phyloP scores from a whole-genome alignment of 208 protist species.

The Porcisia deanei region DNA sequence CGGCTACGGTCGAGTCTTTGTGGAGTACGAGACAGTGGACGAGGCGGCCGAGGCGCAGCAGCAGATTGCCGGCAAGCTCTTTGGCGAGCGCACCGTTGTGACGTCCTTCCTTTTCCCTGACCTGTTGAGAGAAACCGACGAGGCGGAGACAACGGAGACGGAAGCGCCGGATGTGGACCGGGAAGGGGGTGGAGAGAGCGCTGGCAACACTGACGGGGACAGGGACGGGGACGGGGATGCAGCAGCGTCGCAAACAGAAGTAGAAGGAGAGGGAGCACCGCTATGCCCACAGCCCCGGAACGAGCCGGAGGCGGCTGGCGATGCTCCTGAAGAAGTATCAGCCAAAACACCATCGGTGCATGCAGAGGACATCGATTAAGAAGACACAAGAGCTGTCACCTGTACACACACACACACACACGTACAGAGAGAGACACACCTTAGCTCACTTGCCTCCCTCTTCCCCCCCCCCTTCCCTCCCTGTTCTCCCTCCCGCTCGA shows the following conservation, averaged over 20 bases:
- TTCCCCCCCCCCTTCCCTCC: not conserved
- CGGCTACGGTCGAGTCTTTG: conserved; percentile 84
- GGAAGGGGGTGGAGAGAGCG: conserved; percentile 1
- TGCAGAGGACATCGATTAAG: conserved; percentile 25
- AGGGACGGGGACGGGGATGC: not conserved
- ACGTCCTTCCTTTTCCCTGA: conserved; percentile 92
- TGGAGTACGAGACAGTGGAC: conserved; percentile 86
- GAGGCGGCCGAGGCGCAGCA: conserved; percentile 82
- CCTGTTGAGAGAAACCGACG: conserved; percentile 50
- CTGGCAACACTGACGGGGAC: not conserved
- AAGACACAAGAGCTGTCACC: not conserved
- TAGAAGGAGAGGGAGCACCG: not conserved
- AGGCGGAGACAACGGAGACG: conserved; percentile 12
- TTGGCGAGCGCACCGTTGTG: conserved; percentile 85
- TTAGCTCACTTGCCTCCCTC: too few relatives aligned
- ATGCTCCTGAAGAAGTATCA: conserved; percentile 5
- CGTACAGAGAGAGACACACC: not conserved
- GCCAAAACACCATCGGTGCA: not conserved
- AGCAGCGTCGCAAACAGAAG: not conserved
- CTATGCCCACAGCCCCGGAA: not conserved
- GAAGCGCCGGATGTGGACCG: conserved; percentile 21
- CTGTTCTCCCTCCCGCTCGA: not conserved
- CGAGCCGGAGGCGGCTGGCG: not conserved
- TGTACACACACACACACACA: not conserved
- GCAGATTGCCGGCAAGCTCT: conserved; percentile 81